A percentile compares a stretch with the other conserved stretches of the same genome.
These are phyloP conservation scores for Pythium volutum DNA, from an alignment of 352 stramenopile species.

Conservation along the genomic window DNA sequence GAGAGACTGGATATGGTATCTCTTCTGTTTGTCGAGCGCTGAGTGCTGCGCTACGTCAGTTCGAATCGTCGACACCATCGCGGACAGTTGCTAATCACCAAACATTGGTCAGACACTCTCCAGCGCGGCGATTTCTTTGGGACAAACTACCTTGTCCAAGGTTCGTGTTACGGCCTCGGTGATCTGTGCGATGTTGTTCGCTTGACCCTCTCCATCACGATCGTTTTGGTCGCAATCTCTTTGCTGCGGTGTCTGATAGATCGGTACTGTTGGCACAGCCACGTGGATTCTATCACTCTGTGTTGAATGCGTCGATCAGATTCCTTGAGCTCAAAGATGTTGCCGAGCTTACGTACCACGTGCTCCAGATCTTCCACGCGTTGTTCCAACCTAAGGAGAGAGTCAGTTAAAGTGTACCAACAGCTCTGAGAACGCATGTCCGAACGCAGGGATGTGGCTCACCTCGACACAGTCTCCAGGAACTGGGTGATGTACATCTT, in stretches of 20 bases:
- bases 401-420: neutral
- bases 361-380: conserved; percentile 13
- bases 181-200: conserved; percentile 9
- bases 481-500: conserved; percentile 20
- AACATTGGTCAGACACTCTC: neutral
- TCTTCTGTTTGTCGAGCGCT: conserved; percentile 22
- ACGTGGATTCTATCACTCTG: conserved; percentile 10
- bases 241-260: neutral
- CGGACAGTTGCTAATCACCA: conserved; percentile 10
- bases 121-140: neutral
- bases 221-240: neutral
- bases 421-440: neutral
- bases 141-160: neutral
- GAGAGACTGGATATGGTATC: conserved; percentile 27
- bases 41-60: neutral
- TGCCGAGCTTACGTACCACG: neutral
- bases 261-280: neutral
- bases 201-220: neutral
- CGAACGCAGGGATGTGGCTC: neutral
- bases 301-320: neutral
- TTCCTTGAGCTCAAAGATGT: neutral
- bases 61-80: conserved; percentile 12
- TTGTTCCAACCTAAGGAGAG: conserved; percentile 5
- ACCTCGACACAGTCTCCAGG: conserved; percentile 18
- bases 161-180: conserved; percentile 5